Percentiles rank a stretch among this genome's conserved stretches.
phyloP scores from a whole-genome alignment of 208 protist species.

The Strigomonas oncopelti region DNA sequence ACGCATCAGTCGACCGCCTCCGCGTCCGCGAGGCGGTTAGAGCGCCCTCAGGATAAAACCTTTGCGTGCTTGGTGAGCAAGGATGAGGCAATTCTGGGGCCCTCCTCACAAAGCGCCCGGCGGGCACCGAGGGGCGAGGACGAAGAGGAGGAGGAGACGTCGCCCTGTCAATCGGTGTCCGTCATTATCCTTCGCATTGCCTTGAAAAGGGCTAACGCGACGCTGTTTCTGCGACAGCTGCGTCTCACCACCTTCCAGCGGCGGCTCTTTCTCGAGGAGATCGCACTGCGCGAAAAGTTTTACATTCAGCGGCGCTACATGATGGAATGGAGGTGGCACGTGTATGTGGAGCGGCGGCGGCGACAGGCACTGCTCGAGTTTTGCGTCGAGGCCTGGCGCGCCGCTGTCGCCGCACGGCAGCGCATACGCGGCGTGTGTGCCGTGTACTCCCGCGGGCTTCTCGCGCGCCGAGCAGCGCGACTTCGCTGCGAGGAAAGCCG shows the following conservation, averaged over 20 bases:
- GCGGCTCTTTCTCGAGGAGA: conserved; percentile 23
- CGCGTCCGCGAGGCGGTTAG: too few relatives aligned
- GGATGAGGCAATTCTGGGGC: too few relatives aligned
- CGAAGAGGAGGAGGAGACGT: conserved; percentile 7
- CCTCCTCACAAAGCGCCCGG: too few relatives aligned
- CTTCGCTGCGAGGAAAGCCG: background rate
- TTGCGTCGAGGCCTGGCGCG: background rate
- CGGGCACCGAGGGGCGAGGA: too few relatives aligned
- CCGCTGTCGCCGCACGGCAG: background rate
- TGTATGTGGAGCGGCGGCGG: conserved; percentile 4
- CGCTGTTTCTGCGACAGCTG: conserved; percentile 56
- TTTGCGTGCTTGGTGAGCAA: too few relatives aligned
- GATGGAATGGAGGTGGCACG: conserved; percentile 22
- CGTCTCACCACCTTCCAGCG: conserved; percentile 38
- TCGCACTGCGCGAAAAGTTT: conserved; percentile 56
- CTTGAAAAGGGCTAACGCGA: conserved; percentile 44
- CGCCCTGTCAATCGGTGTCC: conserved; percentile 40
- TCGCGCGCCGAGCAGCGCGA: background rate
- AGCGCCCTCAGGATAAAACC: too few relatives aligned
- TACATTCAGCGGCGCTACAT: conserved; percentile 50
- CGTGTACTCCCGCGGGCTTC: background rate
- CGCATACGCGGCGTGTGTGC: background rate
- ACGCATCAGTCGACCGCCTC: too few relatives aligned
- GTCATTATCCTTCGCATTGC: conserved; percentile 61
- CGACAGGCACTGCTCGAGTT: background rate